Evolutionary conservation across 1,139 yeast species (phyloP), one percentile per base, ranked within the genome.

Genomic region (Lodderomyces metapsilosis): DNA sequence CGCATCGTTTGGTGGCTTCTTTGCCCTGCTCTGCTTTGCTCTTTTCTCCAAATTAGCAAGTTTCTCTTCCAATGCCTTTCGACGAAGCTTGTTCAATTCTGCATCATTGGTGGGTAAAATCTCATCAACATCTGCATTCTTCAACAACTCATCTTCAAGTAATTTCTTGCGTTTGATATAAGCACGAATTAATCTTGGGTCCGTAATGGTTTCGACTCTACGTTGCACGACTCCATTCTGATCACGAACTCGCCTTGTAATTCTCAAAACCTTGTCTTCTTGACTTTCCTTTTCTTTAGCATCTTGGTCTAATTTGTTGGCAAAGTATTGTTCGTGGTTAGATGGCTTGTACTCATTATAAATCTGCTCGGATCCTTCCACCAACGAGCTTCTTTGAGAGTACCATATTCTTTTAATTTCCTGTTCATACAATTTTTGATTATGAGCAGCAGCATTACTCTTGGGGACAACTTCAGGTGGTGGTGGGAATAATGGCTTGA

Each of bases 331-430:
- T 59, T 46, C 50, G 44, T 69, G 76, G 40, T 65, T 61, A 5
- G 59, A 47, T 0, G 80, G 76, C 39, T 57, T 63, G 49, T 68
- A 71, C 52, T 68, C 71, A 17, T 64, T 54, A 48, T 70, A 71
- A 25, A 71, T 61, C 13, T 59, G 58, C 34, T 63, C 57, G 35
- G 55, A 55, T 37, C 50, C 61, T 3, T 58, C 61, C 11, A 66
- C 78, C 43, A 91, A 67, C 9, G 85, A 76, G 46, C 77, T 74
- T 45, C 84, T 78, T 58, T 92, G 98, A 5, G 85, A 80, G 54
- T 85, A 84, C 99, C 99, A 94, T 32, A 92, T 91, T 46, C 92
- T 76, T 32, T 79, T 75, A 44, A 92, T 85, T 59, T 92, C 98
- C 45, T 86, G 92, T 51, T 92, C 97, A 53, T 94, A 94, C 2